phyloP scores from a whole-genome alignment of 352 stramenopile species.

The Phytophthora litchii region DNA sequence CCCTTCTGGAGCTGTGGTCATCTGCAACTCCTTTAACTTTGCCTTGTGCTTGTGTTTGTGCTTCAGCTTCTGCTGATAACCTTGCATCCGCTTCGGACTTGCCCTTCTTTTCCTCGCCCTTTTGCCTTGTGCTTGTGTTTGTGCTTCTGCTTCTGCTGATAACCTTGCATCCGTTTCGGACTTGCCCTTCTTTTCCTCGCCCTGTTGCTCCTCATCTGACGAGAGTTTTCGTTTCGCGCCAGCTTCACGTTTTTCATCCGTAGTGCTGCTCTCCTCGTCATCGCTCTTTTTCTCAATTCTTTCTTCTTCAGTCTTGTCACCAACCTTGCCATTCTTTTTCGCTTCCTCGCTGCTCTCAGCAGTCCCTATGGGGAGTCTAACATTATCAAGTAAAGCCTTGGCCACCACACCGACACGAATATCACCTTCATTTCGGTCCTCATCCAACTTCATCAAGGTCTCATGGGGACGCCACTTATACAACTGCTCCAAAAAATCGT shows the following conservation, averaged over 20 bases:
- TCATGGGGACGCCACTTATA: constrained; percentile 68
- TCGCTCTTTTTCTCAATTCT: constrained; percentile 1
- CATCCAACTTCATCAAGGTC: constrained; percentile 52
- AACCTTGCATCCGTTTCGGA: constrained; percentile 13
- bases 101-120: constrained; percentile 37
- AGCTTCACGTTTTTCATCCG: constrained; percentile 29
- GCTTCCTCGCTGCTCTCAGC: not conserved
- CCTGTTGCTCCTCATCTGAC: constrained; percentile 24
- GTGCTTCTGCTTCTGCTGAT: constrained; percentile 15
- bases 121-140: no score
- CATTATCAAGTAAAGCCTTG: constrained; percentile 65
- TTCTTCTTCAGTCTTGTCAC: not conserved
- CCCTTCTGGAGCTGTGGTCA: constrained; percentile 4
- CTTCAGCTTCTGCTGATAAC: constrained; percentile 11
- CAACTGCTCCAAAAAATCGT: constrained; percentile 72
- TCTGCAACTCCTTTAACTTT: constrained; percentile 14
- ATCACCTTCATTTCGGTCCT: constrained; percentile 43
- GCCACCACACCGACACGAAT: constrained; percentile 44
- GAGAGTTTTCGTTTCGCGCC: constrained; percentile 36
- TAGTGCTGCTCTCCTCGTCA: constrained; percentile 9
- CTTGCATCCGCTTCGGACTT: constrained; percentile 21
- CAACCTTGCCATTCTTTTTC: not conserved
- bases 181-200: constrained; percentile 38
- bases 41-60: no score
- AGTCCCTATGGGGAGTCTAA: constrained; percentile 25